A percentile compares a stretch with the other conserved stretches of the same genome.
These are phyloP conservation scores for Metschnikowia baotianmanensis DNA, from an alignment of 805 yeast genomes.

Conservation along the genomic window DNA sequence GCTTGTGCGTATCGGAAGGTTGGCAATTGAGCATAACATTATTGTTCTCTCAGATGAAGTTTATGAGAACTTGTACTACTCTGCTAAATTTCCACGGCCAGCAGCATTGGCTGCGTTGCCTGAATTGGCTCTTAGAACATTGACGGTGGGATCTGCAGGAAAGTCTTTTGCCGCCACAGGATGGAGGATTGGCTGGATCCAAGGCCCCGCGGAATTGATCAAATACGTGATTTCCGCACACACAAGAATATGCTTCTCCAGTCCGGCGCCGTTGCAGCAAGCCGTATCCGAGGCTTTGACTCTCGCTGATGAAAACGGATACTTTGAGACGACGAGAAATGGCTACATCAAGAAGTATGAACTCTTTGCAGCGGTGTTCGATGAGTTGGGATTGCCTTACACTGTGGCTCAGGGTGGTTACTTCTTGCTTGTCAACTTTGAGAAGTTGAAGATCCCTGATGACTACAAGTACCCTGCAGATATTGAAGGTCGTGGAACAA, in stretches of 20 bases:
- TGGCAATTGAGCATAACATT: conserved; percentile 83
- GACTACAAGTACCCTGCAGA: conserved; percentile 72
- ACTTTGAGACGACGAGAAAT: conserved; percentile 67
- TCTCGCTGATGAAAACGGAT: conserved; percentile 57
- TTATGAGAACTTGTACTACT: conserved; percentile 83
- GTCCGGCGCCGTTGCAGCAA: conserved; percentile 90
- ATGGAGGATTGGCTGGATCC: conserved; percentile 97
- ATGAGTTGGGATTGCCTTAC: conserved; percentile 84
- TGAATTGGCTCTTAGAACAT: conserved; percentile 72
- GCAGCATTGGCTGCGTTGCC: conserved; percentile 67
- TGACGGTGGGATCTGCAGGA: conserved; percentile 96
- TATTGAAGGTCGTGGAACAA: conserved; percentile 59
- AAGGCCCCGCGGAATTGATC: conserved; percentile 80
- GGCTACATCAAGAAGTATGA: conserved; percentile 71
- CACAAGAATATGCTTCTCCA: conserved; percentile 88
- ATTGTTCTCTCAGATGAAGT: conserved; percentile 90
- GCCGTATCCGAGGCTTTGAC: conserved; percentile 80
- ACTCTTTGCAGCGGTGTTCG: conserved; percentile 74
- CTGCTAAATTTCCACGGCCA: conserved; percentile 69
- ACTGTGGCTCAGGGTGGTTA: conserved; percentile 93
- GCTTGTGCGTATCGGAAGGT: conserved; percentile 67
- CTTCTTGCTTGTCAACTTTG: conserved; percentile 83
- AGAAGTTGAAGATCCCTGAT: conserved; percentile 74
- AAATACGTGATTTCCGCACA: conserved; percentile 85
- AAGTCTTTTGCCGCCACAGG: conserved; percentile 99